Evolutionary conservation across 176 grass and related monocot genomes (phyloP).

Genomic region (Microstegium vimineum): DNA sequence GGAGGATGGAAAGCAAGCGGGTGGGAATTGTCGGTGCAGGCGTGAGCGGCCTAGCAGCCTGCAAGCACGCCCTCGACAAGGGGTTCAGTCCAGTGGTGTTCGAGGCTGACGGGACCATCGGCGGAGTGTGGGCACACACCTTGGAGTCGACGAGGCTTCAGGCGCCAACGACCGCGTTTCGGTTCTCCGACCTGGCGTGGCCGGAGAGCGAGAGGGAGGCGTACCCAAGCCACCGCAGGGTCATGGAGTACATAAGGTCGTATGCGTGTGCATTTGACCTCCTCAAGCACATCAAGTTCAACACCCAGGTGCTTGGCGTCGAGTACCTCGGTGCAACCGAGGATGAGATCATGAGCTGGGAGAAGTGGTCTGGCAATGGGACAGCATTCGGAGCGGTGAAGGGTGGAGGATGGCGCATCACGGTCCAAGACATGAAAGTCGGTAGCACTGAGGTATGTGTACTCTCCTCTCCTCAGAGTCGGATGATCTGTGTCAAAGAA

Average conservation of each 20-base stretch:
- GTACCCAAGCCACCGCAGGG: conserved; percentile 49
- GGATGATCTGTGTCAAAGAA: background rate
- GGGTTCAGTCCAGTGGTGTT: conserved; percentile 66
- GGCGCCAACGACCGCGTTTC: conserved; percentile 40
- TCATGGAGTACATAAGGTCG: conserved; percentile 68
- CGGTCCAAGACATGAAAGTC: conserved; percentile 49
- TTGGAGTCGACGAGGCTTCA: conserved; percentile 74
- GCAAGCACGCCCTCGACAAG: conserved; percentile 67
- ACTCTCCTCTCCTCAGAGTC: too few relatives aligned
- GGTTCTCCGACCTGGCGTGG: conserved; percentile 75
- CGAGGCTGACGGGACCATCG: conserved; percentile 53
- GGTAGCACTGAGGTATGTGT: conserved; percentile 44
- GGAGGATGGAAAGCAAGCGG: conserved; percentile 54
- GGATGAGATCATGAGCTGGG: conserved; percentile 66
- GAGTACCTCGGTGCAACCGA: conserved; percentile 56
- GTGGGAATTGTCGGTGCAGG: conserved; percentile 77
- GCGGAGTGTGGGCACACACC: conserved; percentile 74
- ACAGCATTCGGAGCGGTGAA: conserved; percentile 45
- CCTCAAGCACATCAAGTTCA: conserved; percentile 64
- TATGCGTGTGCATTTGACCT: conserved; percentile 61
- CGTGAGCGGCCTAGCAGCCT: conserved; percentile 75
- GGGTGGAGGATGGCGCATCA: conserved; percentile 55
- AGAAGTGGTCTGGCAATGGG: conserved; percentile 68
- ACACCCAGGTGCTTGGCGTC: conserved; percentile 57
- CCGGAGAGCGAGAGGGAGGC: conserved; percentile 37